Conservation (phyloP, 768 basidiomycete species). For the Suillus tomentosus region DNA sequence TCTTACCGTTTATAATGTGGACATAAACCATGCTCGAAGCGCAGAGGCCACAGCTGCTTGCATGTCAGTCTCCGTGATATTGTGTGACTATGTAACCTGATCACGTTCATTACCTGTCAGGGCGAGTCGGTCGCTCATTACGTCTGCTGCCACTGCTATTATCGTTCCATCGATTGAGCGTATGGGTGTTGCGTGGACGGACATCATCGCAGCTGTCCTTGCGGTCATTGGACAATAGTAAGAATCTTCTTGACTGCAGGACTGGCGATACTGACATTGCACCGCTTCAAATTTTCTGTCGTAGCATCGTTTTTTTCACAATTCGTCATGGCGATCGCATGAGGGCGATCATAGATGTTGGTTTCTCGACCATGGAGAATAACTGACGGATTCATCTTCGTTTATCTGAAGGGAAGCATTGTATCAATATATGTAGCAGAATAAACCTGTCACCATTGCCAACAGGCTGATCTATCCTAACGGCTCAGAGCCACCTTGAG, state of each 20-base stretch:
- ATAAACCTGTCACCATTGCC: background rate
- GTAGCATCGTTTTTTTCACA: conserved; percentile 46
- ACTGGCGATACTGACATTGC: background rate
- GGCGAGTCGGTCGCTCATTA: conserved; percentile 46
- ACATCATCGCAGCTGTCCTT: conserved; percentile 44
- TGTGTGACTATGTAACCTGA: background rate
- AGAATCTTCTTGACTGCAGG: conserved; percentile 18
- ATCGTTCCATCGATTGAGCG: conserved; percentile 54
- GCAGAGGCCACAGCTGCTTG: conserved; percentile 43
- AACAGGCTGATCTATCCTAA: background rate
- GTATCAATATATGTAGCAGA: background rate
- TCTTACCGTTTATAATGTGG: conserved; percentile 53
- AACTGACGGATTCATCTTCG: conserved; percentile 26
- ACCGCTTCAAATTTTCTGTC: background rate
- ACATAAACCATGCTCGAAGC: conserved; percentile 57
- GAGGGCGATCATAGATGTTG: conserved; percentile 52
- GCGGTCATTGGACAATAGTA: conserved; percentile 52
- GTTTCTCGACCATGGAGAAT: conserved; percentile 40
- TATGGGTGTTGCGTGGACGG: conserved; percentile 48
- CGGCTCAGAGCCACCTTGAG: too few species aligned
- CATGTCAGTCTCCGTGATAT: conserved; percentile 37
- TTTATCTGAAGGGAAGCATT: background rate
- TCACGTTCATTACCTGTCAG: conserved; percentile 30
- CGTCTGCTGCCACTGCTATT: conserved; percentile 42
- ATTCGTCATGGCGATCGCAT: conserved; percentile 54